A percentile compares a stretch with the other conserved stretches of the same genome.
phyloP scores from a whole-genome alignment of 2,329 filamentous ascomycete genomes.

The Pseudogymnoascus sp. region DNA sequence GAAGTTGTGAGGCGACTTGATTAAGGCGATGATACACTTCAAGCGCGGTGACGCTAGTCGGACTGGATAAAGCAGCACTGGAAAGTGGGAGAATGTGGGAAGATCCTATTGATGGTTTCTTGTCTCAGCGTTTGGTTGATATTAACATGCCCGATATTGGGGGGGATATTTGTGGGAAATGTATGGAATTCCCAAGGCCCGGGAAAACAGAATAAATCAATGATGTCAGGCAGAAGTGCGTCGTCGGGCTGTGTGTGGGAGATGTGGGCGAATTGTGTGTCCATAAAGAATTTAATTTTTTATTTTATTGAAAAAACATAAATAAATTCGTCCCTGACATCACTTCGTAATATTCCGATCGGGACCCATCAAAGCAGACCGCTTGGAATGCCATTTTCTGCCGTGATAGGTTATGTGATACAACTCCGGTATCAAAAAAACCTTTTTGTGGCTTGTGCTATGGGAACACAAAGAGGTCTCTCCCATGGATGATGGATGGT shows the following conservation, averaged over 20 bases:
- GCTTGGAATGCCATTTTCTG: neutral
- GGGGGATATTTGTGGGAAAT: constrained; percentile 8
- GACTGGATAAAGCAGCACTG: constrained; percentile 21
- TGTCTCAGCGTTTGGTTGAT: constrained; percentile 12
- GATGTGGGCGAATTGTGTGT: constrained; percentile 36
- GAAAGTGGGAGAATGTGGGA: constrained; percentile 12
- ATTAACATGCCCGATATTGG: constrained; percentile 18
- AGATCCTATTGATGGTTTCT: constrained; percentile 9
- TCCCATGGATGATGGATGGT: neutral
- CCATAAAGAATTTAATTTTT: constrained; percentile 15
- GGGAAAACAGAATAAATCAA: neutral
- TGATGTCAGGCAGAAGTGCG: constrained; percentile 41
- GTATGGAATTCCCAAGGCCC: constrained; percentile 3
- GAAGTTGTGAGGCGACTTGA: constrained; percentile 18
- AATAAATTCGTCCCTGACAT: constrained; percentile 5
- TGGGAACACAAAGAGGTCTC: neutral
- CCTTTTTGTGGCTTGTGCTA: constrained; percentile 9
- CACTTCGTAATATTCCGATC: neutral
- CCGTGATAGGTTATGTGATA: neutral
- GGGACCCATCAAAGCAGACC: neutral
- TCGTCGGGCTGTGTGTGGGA: constrained; percentile 31
- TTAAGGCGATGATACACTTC: constrained; percentile 26
- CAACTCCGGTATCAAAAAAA: constrained; percentile 7
- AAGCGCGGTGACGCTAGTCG: constrained; percentile 35
- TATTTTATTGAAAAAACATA: constrained; percentile 10